Base-by-base conservation (phyloP, 2,329 filamentous ascomycete species). In the Fusarium luffae region DNA sequence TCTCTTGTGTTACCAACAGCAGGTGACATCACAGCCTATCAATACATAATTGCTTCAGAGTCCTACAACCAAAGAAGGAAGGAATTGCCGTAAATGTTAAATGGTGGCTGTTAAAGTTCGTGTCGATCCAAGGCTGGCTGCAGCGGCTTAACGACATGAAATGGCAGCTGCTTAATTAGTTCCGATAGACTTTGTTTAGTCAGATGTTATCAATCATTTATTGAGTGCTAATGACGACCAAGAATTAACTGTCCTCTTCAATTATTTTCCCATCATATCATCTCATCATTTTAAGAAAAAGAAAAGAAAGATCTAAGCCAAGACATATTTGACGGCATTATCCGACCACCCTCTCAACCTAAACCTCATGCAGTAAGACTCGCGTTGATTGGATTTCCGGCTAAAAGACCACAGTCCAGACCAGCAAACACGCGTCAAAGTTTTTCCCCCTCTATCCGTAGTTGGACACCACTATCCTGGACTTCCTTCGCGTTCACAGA, bases 381-480 rank as follows among this genome's bases (percentile, higher is more conserved):
- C 14, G 34, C 34, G 18, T n/a, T n/a, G 18, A 37, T n/a, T 37
- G 34, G 18, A 37, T 37, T 37, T 37, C 34, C 18, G 18, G 34
- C 34, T 37, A 25, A 44, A 44, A 25, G 42, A 44, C 34, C 19
- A 9, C 30, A 21, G 30, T 46, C 42, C 49, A 43, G 67, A 42
- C 40, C 23, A 58, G 34, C 34, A 37, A 37, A 37, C 34, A 57
- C 68, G 68, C 68, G 54, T 58, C 55, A 70, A 71, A 64, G 64
- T 70, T 70, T 71, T 69, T 69, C 65, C 68, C 68, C 19, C 34
- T 40, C n/a, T n/a, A 7, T 30, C 28, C 28, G 28, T 14, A 37
- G 10, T 37, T 37, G 34, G 18, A 37, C 34, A 37, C 34, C 34
- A 37, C 41, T 25, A 66, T 59, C 49, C 21, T 63, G 52, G 43